Base-by-base conservation (phyloP, 257 asterid species). In the Solanum dulcamara region DNA sequence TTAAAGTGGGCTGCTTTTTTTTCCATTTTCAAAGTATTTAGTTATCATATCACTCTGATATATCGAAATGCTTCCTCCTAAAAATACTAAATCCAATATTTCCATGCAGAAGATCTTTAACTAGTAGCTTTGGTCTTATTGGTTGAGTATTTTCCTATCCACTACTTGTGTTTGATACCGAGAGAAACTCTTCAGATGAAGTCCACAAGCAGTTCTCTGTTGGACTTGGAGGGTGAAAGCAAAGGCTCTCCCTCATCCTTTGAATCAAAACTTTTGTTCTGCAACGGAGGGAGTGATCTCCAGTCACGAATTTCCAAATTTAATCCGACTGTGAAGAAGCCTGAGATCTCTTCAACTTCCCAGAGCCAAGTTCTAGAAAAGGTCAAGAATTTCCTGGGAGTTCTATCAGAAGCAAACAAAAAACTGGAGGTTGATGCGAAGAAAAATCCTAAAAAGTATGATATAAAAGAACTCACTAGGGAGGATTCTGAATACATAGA, bases 301-400 rank as follows among this genome's bases (percentile, higher is more conserved):
- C 42, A 71, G 57, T 81, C 92, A 44, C 89, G 28, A 81, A 84
- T 86, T 46, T 20, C 74, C 40, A 59, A 85, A 84, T 24, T 8
- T 20, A 46, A 37, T 30, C 53, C 79, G 2, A 89, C 91, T 55
- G 88, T 18, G 71, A 81, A 89, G 85, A 93, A 87, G 86, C 95
- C 97, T 38, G 5, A 89, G 7, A 91, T 92, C 88, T 81, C 88
- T 70, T 75, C 92, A 68, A 82, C 91, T 86, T 96, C 95, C 82
- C 87, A 92, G 87, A 95, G 98, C 87, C 89, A 91, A 85, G 98
- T 96, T 87, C 86, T 94, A 14, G 99, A 97, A 33, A 93, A 91
- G 90, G 92, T 93, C 85, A 90, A 92, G 87, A 97, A 96, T 86
- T 94, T 93, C 83, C 77, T 93, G 55, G 98, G 96, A 83, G 88